Conservation (phyloP, 208 protist genomes). For the Leishmania major region DNA sequence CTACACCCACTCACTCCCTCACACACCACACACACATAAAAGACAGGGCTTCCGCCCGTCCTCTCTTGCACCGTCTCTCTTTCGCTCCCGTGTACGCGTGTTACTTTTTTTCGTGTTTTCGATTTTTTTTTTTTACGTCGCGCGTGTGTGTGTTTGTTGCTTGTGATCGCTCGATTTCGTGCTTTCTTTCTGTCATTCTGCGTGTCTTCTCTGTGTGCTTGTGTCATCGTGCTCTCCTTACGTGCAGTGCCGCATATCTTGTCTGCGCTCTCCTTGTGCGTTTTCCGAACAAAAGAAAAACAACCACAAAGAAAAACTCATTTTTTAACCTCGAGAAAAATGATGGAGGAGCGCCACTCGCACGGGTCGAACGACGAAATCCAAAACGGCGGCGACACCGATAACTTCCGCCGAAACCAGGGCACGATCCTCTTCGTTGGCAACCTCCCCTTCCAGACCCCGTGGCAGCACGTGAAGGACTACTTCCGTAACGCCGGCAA, state of each 20-base stretch:
- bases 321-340: conserved; percentile 5
- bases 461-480: conserved; percentile 91
- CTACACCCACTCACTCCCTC: too few relatives aligned
- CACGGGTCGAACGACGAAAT: conserved; percentile 33
- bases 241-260: background rate
- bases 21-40: background rate
- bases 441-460: conserved; percentile 87
- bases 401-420: conserved; percentile 53
- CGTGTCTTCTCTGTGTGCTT: background rate
- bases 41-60: background rate
- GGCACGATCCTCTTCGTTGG: conserved; percentile 87
- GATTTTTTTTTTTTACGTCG: background rate
- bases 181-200: conserved; percentile 11
- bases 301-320: background rate
- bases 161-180: conserved; percentile 10
- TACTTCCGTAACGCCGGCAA: conserved; percentile 83
- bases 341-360: conserved; percentile 43
- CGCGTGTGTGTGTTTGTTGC: background rate
- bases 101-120: background rate
- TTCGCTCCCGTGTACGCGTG: background rate
- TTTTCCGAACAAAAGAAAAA: background rate
- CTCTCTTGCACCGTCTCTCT: background rate
- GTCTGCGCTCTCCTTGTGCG: background rate
- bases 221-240: conserved; percentile 1
- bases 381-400: conserved; percentile 24